Conservation (phyloP, 176 grass and related monocot genomes). For the Juncus inflexus region DNA sequence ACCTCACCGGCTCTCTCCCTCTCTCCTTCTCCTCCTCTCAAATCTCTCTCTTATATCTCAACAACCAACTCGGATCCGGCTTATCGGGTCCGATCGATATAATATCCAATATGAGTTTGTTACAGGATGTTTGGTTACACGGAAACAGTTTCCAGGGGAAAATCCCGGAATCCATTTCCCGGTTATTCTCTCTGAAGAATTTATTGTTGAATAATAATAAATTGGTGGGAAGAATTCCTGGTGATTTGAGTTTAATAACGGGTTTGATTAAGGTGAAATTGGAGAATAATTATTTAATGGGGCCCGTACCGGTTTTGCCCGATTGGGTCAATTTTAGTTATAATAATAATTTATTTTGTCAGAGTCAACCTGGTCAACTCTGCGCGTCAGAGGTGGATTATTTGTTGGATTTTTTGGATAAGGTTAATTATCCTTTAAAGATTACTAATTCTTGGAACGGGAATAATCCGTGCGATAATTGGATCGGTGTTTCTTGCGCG, state of each 20-base stretch:
- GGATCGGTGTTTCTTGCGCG: conserved; percentile 62
- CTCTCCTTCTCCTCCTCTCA: conserved; percentile 22
- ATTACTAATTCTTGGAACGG: conserved; percentile 40
- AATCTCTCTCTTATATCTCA: conserved; percentile 63
- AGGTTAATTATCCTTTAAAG: conserved; percentile 27
- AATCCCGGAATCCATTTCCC: conserved; percentile 46
- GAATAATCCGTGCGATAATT: conserved; percentile 46
- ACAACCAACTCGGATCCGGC: conserved; percentile 58
- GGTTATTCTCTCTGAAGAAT: conserved; percentile 24
- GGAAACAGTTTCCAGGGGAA: conserved; percentile 67
- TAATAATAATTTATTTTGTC: conserved; percentile 52
- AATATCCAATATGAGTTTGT: conserved; percentile 35
- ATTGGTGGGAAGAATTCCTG: conserved; percentile 63
- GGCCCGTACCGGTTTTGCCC: conserved; percentile 39
- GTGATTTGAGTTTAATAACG: conserved; percentile 28
- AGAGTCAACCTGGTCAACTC: conserved; percentile 21
- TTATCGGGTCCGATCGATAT: conserved; percentile 57
- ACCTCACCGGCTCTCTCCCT: conserved; percentile 48
- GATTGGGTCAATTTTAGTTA: conserved; percentile 38
- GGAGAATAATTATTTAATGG: conserved; percentile 69
- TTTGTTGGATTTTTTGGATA: conserved; percentile 50
- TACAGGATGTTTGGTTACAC: conserved; percentile 71
- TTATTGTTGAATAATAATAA: conserved; percentile 63
- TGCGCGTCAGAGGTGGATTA: conserved; percentile 49
- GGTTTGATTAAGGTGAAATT: conserved; percentile 39